Evolutionary conservation across 2,329 filamentous ascomycete species (phyloP).

Genomic region (Eutypa lata): DNA sequence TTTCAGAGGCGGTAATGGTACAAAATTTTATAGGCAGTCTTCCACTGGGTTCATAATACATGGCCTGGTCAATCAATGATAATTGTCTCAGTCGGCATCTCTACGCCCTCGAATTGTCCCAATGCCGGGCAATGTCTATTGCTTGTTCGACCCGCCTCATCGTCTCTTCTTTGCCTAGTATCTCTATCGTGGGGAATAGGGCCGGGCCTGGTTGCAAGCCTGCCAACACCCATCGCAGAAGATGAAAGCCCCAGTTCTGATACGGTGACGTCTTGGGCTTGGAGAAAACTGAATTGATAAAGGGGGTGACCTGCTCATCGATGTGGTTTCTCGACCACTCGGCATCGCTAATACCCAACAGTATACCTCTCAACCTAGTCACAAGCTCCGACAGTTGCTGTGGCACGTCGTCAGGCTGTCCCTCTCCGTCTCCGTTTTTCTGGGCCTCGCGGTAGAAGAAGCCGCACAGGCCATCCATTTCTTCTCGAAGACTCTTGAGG

Average conservation of each 20-base stretch:
- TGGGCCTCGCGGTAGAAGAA: conserved; percentile 4
- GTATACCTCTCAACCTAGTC: conserved; percentile 8
- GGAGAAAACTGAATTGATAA: conserved; percentile 18
- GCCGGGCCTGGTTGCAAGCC: conserved; percentile 20
- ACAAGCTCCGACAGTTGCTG: conserved; percentile 10
- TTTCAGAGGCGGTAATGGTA: conserved; percentile 13
- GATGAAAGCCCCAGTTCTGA: conserved; percentile 21
- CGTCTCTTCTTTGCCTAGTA: conserved; percentile 24
- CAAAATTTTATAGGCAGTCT: conserved; percentile 5
- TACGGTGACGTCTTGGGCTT: conserved; percentile 1
- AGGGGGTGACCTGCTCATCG: conserved; percentile 9
- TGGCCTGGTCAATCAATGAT: background rate
- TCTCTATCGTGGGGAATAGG: conserved; percentile 18
- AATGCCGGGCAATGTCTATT: conserved; percentile 9
- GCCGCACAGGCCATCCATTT: background rate
- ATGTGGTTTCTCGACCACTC: conserved; percentile 18
- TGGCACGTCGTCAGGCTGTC: background rate
- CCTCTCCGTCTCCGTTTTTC: background rate
- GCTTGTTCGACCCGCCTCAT: conserved; percentile 19
- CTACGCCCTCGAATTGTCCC: background rate
- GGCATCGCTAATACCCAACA: conserved; percentile 12
- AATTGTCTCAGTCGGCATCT: background rate
- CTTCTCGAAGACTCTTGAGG: conserved; percentile 3
- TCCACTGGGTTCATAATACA: background rate
- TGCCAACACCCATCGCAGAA: conserved; percentile 26